phyloP scores from a whole-genome alignment of 305 asterid species.

The Solanum hybrid region DNA sequence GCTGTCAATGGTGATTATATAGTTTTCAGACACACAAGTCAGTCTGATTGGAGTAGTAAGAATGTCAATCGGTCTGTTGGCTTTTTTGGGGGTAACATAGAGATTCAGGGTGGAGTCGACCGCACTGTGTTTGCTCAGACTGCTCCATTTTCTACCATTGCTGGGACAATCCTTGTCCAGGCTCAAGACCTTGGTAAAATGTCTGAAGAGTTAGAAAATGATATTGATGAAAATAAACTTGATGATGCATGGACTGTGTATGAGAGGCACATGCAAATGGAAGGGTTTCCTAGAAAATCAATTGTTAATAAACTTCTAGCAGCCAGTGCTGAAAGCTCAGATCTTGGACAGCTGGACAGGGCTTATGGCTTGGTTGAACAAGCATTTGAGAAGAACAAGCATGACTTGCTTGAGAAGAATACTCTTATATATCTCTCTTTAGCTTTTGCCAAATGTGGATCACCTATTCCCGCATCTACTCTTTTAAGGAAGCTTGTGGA shows the following conservation, averaged over 20 bases:
- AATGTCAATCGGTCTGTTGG: not conserved
- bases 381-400: constrained; percentile 55
- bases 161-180: constrained; percentile 64
- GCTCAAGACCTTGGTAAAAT: constrained; percentile 77
- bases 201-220: constrained; percentile 56
- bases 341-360: constrained; percentile 48
- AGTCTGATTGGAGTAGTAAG: constrained; percentile 11
- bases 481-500: constrained; percentile 69
- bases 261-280: constrained; percentile 62
- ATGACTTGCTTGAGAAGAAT: constrained; percentile 47
- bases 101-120: not conserved
- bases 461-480: constrained; percentile 61
- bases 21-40: constrained; percentile 10
- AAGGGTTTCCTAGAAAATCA: constrained; percentile 71
- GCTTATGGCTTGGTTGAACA: constrained; percentile 67
- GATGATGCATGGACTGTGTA: constrained; percentile 72
- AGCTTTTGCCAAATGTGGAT: constrained; percentile 63
- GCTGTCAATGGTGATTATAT: constrained; percentile 7
- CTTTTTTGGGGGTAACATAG: not conserved
- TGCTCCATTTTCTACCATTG: constrained; percentile 38
- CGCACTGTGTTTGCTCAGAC: constrained; percentile 9
- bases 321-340: constrained; percentile 37
- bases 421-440: constrained; percentile 57
- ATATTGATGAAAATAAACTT: constrained; percentile 41
- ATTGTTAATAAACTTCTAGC: constrained; percentile 47